Conservation (phyloP, 805 yeast genomes). For the Cyberlindnera petersonii region DNA sequence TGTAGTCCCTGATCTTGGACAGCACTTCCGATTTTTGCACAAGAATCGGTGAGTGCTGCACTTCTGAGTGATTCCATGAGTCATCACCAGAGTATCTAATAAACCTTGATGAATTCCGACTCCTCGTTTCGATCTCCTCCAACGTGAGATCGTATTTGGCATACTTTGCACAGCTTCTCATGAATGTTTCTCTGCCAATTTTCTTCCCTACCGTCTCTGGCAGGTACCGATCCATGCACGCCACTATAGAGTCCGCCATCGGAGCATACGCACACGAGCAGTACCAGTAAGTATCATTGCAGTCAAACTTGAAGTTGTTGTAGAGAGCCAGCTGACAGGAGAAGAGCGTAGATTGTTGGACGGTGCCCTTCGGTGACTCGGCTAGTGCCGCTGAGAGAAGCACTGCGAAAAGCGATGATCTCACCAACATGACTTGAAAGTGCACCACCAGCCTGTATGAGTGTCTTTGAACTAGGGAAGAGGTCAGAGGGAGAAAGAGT, state of each 20-base stretch:
- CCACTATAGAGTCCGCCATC: constrained; percentile 17
- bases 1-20: constrained; percentile 20
- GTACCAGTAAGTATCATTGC: constrained; percentile 12
- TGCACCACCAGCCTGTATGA: too few relatives aligned
- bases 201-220: constrained; percentile 8
- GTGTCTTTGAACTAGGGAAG: too few relatives aligned
- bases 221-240: constrained; percentile 20
- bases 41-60: constrained; percentile 18
- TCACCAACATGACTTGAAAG: not conserved
- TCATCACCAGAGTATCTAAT: constrained; percentile 6
- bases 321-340: constrained; percentile 23
- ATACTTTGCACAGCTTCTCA: constrained; percentile 6
- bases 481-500: too few relatives aligned
- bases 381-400: constrained; percentile 2
- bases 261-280: constrained; percentile 24
- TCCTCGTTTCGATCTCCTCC: constrained; percentile 7
- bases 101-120: constrained; percentile 13
- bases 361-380: constrained; percentile 20
- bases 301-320: constrained; percentile 18
- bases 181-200: constrained; percentile 11
- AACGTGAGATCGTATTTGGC: constrained; percentile 7
- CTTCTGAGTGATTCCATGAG: constrained; percentile 12
- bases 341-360: constrained; percentile 23
- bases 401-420: not conserved
- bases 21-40: constrained; percentile 9